phyloP scores from a whole-genome alignment of 306 rosid species.

The Begonia masoniana region DNA sequence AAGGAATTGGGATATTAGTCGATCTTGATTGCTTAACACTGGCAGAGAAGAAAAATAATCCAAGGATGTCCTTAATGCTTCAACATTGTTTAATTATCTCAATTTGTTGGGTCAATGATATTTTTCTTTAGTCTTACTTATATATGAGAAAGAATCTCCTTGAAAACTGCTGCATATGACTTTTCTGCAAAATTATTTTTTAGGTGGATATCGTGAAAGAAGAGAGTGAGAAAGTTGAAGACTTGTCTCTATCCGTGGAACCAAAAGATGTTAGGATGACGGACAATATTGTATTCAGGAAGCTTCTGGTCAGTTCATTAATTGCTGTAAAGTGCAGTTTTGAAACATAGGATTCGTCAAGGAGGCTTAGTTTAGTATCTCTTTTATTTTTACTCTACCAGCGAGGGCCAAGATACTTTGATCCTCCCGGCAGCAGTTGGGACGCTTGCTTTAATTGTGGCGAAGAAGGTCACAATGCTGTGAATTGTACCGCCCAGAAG shows the following conservation, averaged over 20 bases:
- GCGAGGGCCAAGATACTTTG: constrained; percentile 98
- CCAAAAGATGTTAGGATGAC: constrained; percentile 19
- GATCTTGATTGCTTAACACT: no score
- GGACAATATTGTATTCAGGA: constrained; percentile 54
- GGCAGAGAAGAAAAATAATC: no score
- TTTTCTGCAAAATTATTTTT: neutral
- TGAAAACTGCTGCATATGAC: no score
- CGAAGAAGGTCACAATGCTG: constrained; percentile 79
- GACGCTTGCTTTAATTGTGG: constrained; percentile 85
- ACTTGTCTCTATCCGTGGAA: constrained; percentile 18
- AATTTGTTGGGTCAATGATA: no score
- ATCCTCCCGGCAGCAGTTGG: constrained; percentile 80
- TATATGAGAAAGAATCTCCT: no score
- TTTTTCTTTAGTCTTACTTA: no score
- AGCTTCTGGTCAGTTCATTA: constrained; percentile 78
- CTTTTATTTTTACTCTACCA: constrained; percentile 37
- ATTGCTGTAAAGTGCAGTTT: constrained; percentile 21
- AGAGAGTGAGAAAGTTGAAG: constrained; percentile 12
- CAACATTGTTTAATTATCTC: no score
- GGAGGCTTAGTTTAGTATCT: constrained; percentile 36
- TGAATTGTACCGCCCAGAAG: constrained; percentile 50
- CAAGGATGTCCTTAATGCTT: no score
- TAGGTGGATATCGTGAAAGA: constrained; percentile 29
- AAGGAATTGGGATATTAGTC: no score
- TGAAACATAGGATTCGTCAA: constrained; percentile 18